Evolutionary conservation across 345 rosid species (phyloP), one percentile per base, ranked within the genome.

Genomic region (Pistacia vera): DNA sequence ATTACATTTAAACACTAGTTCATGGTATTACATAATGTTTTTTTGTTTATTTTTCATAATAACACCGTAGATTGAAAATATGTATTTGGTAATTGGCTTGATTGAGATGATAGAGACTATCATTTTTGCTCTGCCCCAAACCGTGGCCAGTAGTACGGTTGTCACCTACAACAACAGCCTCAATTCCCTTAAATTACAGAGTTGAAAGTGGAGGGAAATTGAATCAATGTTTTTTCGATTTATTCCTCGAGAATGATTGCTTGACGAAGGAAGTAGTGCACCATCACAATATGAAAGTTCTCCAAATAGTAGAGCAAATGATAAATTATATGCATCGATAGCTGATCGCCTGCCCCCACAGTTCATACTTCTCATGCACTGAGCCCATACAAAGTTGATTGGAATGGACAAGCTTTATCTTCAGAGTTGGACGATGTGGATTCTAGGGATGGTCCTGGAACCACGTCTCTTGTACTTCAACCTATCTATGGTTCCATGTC

Each of bases 361-460:
- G 76, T 74, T 82, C 87, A 81, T 70, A 66, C 80, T 78, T 74
- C 85, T 63, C 77, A 73, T 59, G 52, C 75, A 65, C 73, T 82
- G 3, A 83, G 71, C 77, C 82, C 72, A 33, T 79, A 73, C 76
- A 81, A 51, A 80, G 52, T 59, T 69, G 82, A 81, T 66, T 75
- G 84, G 82, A 83, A 76, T 48, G 75, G 81, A 48, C 85, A 80
- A 71, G 41, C 89, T 56, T 60, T 81, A 51, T 80, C 89, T 76
- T 79, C 85, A 60, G 86, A 83, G 57, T 25, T 77, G 65, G 86
- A 85, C 75, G 86, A 86, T 75, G 84, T 78, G 57, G 82, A 75
- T 77, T 81, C 89, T 38, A 52, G 77, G 71, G 75, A 71, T 63
- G 69, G 71, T 70, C 64, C 63, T 41, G 66, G 74, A 55, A 52